Percentiles rank a stretch among this genome's conserved stretches.
Evolutionary conservation across 345 rosid genomes (phyloP).

Genomic region (Sonneratia caseolaris): DNA sequence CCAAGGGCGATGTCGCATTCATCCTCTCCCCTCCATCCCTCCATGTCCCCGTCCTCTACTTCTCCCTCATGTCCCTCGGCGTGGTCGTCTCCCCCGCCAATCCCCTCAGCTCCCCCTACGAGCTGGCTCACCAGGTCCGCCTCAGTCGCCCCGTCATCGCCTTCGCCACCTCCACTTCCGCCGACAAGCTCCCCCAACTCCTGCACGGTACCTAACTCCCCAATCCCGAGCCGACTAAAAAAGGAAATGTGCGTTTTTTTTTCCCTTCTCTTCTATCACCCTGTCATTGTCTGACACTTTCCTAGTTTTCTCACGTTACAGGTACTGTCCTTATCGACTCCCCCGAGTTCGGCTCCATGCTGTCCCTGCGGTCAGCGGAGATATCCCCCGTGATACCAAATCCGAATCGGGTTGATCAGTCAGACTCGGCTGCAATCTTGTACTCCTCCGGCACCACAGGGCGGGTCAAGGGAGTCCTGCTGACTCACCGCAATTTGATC

Average conservation of each 20-base stretch:
- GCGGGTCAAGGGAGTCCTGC: slow-evolving; percentile 48
- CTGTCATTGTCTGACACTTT: too few species aligned
- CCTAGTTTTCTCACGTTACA: background rate
- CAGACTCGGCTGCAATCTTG: slow-evolving; percentile 58
- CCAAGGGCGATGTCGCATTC: slow-evolving; percentile 50
- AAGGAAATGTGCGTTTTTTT: too few species aligned
- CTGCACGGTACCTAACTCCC: slow-evolving; percentile 15
- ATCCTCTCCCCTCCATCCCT: slow-evolving; percentile 54
- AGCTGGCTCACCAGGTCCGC: slow-evolving; percentile 46
- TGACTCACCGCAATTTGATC: slow-evolving; percentile 65
- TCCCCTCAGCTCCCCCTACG: slow-evolving; percentile 47
- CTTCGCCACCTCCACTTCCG: slow-evolving; percentile 48
- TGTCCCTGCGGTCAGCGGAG: slow-evolving; percentile 2
- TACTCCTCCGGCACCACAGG: slow-evolving; percentile 88
- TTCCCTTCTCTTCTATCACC: too few species aligned
- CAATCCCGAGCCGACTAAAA: too few species aligned
- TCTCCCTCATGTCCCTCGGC: slow-evolving; percentile 62
- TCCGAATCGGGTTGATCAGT: slow-evolving; percentile 30
- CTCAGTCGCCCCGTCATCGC: slow-evolving; percentile 56
- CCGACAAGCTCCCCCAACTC: slow-evolving; percentile 29
- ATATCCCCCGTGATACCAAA: background rate
- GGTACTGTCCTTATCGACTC: slow-evolving; percentile 52
- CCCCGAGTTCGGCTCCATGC: slow-evolving; percentile 52
- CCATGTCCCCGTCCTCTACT: slow-evolving; percentile 54
- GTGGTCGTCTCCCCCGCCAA: slow-evolving; percentile 66